Conservation (phyloP, 148 eudicot species). For the Tetragonia tetragonoides region DNA sequence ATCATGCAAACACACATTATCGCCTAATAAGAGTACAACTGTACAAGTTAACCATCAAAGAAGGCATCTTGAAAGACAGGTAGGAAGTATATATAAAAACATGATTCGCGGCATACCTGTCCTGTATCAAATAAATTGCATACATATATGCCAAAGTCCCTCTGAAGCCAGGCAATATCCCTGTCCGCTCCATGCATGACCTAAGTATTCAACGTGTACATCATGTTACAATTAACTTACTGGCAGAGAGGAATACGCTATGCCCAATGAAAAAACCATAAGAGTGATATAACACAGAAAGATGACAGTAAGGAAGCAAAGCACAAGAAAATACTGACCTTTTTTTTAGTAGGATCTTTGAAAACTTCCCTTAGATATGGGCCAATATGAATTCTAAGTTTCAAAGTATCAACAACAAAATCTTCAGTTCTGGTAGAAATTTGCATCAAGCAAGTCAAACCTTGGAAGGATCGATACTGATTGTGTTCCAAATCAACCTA, state of each 20-base stretch:
- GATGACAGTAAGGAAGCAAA: not conserved
- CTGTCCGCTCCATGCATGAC: constrained; percentile 96
- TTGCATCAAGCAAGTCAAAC: constrained; percentile 97
- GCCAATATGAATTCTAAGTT: constrained; percentile 80
- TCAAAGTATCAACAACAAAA: constrained; percentile 89
- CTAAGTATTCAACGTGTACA: constrained; percentile 36
- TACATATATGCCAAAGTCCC: constrained; percentile 89
- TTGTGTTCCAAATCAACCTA: constrained; percentile 98
- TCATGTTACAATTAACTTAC: not conserved
- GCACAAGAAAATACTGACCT: constrained; percentile 42
- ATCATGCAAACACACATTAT: not conserved
- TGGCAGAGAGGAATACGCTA: not conserved
- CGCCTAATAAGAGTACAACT: not conserved
- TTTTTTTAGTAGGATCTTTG: constrained; percentile 76
- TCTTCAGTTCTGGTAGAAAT: constrained; percentile 95
- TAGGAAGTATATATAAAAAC: not conserved
- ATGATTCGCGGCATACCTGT: constrained; percentile 20
- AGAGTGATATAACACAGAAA: not conserved
- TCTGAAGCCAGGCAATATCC: constrained; percentile 87
- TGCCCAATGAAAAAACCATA: not conserved
- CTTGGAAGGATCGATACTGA: constrained; percentile 91
- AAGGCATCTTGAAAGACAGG: constrained; percentile 1
- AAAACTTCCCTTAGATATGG: constrained; percentile 89
- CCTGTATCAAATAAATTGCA: constrained; percentile 90
- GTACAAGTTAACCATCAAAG: not conserved